Conservation (phyloP, 1,284 basidiomycete species). For the Sporisorium reilianum region DNA sequence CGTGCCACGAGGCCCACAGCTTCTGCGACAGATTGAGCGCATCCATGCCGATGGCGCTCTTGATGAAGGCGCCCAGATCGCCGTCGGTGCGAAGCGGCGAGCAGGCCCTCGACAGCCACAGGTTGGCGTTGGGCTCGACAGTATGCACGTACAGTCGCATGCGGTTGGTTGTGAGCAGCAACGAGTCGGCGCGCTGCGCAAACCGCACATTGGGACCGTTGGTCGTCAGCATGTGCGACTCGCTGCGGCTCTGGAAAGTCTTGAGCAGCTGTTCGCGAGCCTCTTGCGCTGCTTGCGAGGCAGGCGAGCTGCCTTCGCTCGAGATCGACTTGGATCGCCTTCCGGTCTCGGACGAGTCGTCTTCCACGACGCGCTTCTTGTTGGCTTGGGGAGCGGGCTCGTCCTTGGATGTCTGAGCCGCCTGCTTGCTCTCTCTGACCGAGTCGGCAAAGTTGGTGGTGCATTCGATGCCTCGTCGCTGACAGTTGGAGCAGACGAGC, state of each 20-base stretch:
- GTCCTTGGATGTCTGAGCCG: conserved; percentile 33
- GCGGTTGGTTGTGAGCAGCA: conserved; percentile 50
- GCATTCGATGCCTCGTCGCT: conserved; percentile 52
- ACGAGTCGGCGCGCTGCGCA: conserved; percentile 43
- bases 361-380: conserved; percentile 47
- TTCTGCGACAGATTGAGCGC: conserved; percentile 40
- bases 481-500: conserved; percentile 53
- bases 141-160: conserved; percentile 55
- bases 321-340: conserved; percentile 45
- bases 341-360: conserved; percentile 33
- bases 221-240: conserved; percentile 33
- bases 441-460: conserved; percentile 56
- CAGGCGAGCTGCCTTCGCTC: conserved; percentile 30
- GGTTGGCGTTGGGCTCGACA: conserved; percentile 48
- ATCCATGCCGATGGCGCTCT: conserved; percentile 46
- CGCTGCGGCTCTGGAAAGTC: conserved; percentile 25
- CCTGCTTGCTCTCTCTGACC: conserved; percentile 46
- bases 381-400: conserved; percentile 23
- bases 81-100: conserved; percentile 49
- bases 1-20: conserved; percentile 54
- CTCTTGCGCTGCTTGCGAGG: conserved; percentile 9
- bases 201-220: conserved; percentile 40
- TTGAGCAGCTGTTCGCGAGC: conserved; percentile 34
- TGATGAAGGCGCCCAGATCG: conserved; percentile 50
- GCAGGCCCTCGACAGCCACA: conserved; percentile 50